These are phyloP conservation scores for Candolleomyces efflorescens DNA, from an alignment of 768 basidiomycete genomes.

Conservation along the genomic window DNA sequence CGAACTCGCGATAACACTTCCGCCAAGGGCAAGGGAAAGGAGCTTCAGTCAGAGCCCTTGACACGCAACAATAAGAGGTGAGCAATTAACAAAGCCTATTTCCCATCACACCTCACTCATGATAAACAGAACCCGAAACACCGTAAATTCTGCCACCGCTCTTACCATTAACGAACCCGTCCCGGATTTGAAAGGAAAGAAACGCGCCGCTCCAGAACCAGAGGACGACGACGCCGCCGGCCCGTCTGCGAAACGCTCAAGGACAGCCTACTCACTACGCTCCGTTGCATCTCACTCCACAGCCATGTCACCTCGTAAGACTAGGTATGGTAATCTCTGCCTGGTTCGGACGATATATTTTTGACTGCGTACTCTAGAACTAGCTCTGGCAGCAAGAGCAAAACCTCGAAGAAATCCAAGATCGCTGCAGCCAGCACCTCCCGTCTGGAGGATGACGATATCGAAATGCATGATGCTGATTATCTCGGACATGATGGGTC, in stretches of 20 bases:
- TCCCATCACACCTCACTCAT: conserved; percentile 19
- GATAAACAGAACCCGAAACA: conserved; percentile 50
- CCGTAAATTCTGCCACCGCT: conserved; percentile 35
- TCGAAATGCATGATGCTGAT: conserved; percentile 72
- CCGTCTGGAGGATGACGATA: conserved; percentile 62
- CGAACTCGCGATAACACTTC: conserved; percentile 47
- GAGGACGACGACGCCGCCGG: conserved; percentile 60
- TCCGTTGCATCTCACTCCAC: conserved; percentile 43
- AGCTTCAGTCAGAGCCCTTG: conserved; percentile 45
- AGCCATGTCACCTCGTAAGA: conserved; percentile 72
- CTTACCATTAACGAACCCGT: conserved; percentile 73
- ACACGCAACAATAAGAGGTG: conserved; percentile 58
- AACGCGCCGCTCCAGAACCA: conserved; percentile 79
- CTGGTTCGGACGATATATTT: background rate
- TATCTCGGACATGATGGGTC: conserved; percentile 40
- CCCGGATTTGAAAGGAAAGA: conserved; percentile 86
- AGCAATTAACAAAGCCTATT: conserved; percentile 27
- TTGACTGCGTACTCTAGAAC: conserved; percentile 7
- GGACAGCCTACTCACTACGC: conserved; percentile 66
- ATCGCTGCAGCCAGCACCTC: conserved; percentile 62
- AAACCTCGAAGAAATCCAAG: conserved; percentile 54
- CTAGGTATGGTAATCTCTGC: conserved; percentile 40
- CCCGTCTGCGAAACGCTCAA: conserved; percentile 59
- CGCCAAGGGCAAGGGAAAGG: conserved; percentile 64
- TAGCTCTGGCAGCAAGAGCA: conserved; percentile 51